phyloP scores from a whole-genome alignment of 2,329 filamentous ascomycete species.

The Colletotrichum phormii region DNA sequence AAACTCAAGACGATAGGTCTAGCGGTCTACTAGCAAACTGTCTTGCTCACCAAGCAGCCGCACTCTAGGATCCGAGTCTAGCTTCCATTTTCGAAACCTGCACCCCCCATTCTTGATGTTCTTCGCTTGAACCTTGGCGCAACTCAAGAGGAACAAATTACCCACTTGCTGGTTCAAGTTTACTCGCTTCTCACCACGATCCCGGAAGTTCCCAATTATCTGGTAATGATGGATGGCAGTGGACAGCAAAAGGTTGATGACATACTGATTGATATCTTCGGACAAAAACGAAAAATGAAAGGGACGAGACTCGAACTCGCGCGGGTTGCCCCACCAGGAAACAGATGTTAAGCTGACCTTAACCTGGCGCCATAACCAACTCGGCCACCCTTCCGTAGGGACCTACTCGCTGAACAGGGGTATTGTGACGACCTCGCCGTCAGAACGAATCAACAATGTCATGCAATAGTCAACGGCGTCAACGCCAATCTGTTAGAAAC shows the following conservation, averaged over 20 bases:
- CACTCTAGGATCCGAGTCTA: not conserved
- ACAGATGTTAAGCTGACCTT: not conserved
- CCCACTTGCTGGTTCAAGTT: too few relatives aligned
- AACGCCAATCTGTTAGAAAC: too few relatives aligned
- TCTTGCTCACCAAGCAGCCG: not conserved
- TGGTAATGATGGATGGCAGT: too few relatives aligned
- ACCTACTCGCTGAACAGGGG: not conserved
- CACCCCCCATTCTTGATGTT: not conserved
- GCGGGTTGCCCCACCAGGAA: not conserved
- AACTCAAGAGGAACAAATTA: too few relatives aligned
- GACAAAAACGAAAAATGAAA: not conserved
- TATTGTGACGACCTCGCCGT: accelerated
- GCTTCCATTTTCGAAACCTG: not conserved
- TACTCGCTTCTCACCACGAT: too few relatives aligned
- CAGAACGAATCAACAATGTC: not conserved
- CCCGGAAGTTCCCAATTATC: too few relatives aligned
- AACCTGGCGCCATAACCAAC: not conserved
- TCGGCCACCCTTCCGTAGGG: not conserved
- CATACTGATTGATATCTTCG: not conserved
- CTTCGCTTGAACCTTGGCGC: not conserved
- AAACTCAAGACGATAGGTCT: slow-evolving; percentile 9
- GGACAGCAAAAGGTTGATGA: not conserved
- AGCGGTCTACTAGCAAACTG: slow-evolving; percentile 7
- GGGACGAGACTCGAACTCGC: not conserved
- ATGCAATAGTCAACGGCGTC: too few relatives aligned